These are phyloP conservation scores for Eucalyptus pauciflora DNA, from an alignment of 345 rosid species.

Conservation along the genomic window DNA sequence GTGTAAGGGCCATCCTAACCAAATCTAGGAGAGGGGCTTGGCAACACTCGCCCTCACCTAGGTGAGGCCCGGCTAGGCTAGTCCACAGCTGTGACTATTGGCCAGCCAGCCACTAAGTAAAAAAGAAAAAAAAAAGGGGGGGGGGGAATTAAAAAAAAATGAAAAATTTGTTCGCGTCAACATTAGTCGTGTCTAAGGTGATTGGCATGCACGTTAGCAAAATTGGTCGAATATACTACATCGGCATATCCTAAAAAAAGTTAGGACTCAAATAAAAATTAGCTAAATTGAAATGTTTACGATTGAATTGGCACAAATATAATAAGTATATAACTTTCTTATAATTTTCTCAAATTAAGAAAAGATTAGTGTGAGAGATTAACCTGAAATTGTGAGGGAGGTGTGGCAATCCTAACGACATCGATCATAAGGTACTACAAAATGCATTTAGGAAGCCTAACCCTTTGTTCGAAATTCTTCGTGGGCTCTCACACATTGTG, in stretches of 20 bases:
- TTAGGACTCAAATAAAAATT: background rate
- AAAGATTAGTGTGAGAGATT: background rate
- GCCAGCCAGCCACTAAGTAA: accelerated
- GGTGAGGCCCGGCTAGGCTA: accelerated
- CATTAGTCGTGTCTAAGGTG: accelerated
- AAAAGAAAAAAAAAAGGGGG: too few species aligned
- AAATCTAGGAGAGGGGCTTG: too few species aligned
- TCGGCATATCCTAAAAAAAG: too few species aligned
- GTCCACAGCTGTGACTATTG: accelerated
- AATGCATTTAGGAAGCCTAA: background rate
- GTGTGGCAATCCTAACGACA: background rate
- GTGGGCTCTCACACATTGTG: background rate
- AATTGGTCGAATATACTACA: too few species aligned
- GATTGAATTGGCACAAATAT: too few species aligned
- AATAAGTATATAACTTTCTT: too few species aligned
- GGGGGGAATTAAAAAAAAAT: accelerated
- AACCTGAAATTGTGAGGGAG: background rate
- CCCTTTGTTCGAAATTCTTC: background rate
- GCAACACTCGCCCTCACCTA: accelerated
- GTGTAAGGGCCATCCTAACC: too few species aligned
- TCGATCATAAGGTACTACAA: background rate
- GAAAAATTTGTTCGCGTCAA: too few species aligned
- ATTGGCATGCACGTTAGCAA: accelerated
- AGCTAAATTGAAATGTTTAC: background rate
- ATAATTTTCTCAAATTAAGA: background rate